Conservation (phyloP, 2,329 filamentous ascomycete species). For the Rhexocercosporidium sp. region DNA sequence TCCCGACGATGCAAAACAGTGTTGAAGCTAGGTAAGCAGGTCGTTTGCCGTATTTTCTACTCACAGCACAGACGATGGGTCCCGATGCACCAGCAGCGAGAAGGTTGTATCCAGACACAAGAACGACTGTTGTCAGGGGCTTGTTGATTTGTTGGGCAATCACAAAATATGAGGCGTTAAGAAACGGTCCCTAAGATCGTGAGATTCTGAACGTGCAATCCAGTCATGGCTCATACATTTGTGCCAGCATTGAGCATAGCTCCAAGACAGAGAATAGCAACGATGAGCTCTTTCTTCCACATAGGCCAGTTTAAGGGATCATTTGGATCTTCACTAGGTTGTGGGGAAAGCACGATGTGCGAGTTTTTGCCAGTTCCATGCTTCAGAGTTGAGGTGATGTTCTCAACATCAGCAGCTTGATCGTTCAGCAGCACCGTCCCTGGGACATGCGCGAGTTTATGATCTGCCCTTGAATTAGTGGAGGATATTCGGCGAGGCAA, state of each 20-base stretch:
- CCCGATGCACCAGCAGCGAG: conserved; percentile 26
- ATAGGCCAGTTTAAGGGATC: conserved; percentile 51
- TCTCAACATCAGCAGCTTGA: conserved; percentile 20
- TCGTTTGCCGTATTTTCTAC: conserved; percentile 31
- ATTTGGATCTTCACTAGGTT: conserved; percentile 53
- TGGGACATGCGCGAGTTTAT: conserved; percentile 22
- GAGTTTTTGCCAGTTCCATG: conserved; percentile 24
- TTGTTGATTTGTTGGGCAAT: conserved; percentile 18
- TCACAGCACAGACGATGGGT: conserved; percentile 25
- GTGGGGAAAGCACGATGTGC: conserved; percentile 41
- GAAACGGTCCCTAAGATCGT: conserved; percentile 15
- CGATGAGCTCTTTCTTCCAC: conserved; percentile 48
- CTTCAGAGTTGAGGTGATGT: conserved; percentile 16
- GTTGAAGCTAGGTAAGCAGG: conserved; percentile 26
- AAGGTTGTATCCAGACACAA: conserved; percentile 34
- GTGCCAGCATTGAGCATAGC: conserved; percentile 43
- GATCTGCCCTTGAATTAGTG: not conserved
- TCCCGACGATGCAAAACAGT: conserved; percentile 27
- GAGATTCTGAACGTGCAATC: not conserved
- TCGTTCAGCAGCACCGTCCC: conserved; percentile 27
- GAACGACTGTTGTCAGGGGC: conserved; percentile 22
- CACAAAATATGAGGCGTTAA: conserved; percentile 20
- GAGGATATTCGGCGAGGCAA: not conserved
- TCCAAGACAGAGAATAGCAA: conserved; percentile 46
- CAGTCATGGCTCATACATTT: conserved; percentile 1